phyloP scores from a whole-genome alignment of 2,329 filamentous ascomycete species.

The Dissoconium aciculare region DNA sequence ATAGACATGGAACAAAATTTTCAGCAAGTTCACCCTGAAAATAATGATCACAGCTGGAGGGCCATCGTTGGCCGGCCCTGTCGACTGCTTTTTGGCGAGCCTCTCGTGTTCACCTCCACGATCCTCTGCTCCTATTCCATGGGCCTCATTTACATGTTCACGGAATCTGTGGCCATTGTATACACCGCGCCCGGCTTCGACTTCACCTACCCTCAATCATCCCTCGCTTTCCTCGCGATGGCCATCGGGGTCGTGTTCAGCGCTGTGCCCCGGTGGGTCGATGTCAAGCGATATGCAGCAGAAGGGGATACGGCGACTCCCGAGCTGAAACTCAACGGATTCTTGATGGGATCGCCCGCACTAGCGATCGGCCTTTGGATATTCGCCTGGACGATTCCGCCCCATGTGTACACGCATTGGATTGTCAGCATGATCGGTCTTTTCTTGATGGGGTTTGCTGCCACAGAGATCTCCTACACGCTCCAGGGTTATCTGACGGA shows the following conservation, averaged over 20 bases:
- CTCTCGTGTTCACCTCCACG: conserved; percentile 32
- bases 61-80: conserved; percentile 24
- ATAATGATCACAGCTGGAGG: conserved; percentile 17
- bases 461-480: conserved; percentile 13
- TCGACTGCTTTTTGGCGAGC: conserved; percentile 31
- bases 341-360: conserved; percentile 10
- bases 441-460: conserved; percentile 14
- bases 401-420: conserved; percentile 11
- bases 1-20: conserved; percentile 31
- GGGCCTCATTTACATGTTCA: conserved; percentile 12
- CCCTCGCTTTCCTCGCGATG: conserved; percentile 26
- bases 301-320: too few relatives aligned
- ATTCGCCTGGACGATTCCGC: conserved; percentile 17
- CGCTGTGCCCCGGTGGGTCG: conserved; percentile 11
- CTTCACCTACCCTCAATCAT: conserved; percentile 28
- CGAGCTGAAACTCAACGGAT: conserved; percentile 24
- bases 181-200: conserved; percentile 14
- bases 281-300: too few relatives aligned
- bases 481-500: conserved; percentile 47
- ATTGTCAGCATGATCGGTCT: conserved; percentile 15
- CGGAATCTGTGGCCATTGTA: conserved; percentile 11
- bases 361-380: conserved; percentile 17
- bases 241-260: conserved; percentile 26
- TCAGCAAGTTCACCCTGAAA: conserved; percentile 20
- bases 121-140: conserved; percentile 11